Conservation (phyloP, 805 yeast species). For the Priceomyces melissophilus region DNA sequence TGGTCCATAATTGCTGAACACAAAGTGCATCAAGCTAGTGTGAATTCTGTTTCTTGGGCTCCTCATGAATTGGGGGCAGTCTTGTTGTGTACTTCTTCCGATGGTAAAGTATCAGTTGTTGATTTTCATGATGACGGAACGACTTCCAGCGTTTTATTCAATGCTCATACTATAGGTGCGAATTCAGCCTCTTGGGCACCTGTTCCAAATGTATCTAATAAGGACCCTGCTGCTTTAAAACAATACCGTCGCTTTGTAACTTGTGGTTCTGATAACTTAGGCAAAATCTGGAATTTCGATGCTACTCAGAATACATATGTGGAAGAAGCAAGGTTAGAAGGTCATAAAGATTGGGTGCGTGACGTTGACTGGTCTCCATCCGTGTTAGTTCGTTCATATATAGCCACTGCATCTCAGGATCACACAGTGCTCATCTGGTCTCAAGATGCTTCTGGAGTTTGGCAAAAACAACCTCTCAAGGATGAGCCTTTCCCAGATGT, state of each 20-base stretch:
- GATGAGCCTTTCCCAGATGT: slow-evolving; percentile 91
- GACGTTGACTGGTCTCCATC: slow-evolving; percentile 99
- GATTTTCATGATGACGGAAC: slow-evolving; percentile 91
- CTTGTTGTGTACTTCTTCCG: slow-evolving; percentile 85
- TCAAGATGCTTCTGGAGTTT: slow-evolving; percentile 61
- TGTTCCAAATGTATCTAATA: slow-evolving; percentile 32
- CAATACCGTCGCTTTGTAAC: slow-evolving; percentile 76
- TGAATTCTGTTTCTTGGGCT: slow-evolving; percentile 93
- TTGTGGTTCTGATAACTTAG: slow-evolving; percentile 93
- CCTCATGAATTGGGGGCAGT: slow-evolving; percentile 96
- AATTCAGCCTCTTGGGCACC: slow-evolving; percentile 97
- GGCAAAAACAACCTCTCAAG: slow-evolving; percentile 78
- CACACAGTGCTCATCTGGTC: slow-evolving; percentile 95
- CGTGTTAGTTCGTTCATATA: slow-evolving; percentile 76
- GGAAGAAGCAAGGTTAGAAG: slow-evolving; percentile 74
- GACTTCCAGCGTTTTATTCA: slow-evolving; percentile 56
- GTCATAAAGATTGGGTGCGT: slow-evolving; percentile 98
- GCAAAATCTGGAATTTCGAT: slow-evolving; percentile 83
- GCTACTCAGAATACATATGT: slow-evolving; percentile 53
- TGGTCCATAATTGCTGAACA: slow-evolving; percentile 90
- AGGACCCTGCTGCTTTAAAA: slow-evolving; percentile 24
- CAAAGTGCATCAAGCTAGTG: slow-evolving; percentile 87
- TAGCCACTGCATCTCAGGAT: slow-evolving; percentile 97
- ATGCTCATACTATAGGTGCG: slow-evolving; percentile 91
- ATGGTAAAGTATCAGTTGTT: slow-evolving; percentile 86